A percentile compares a stretch with the other conserved stretches of the same genome.
These are phyloP conservation scores for Rhizopogon salebrosus DNA, from an alignment of 768 basidiomycete species.

Conservation along the genomic window DNA sequence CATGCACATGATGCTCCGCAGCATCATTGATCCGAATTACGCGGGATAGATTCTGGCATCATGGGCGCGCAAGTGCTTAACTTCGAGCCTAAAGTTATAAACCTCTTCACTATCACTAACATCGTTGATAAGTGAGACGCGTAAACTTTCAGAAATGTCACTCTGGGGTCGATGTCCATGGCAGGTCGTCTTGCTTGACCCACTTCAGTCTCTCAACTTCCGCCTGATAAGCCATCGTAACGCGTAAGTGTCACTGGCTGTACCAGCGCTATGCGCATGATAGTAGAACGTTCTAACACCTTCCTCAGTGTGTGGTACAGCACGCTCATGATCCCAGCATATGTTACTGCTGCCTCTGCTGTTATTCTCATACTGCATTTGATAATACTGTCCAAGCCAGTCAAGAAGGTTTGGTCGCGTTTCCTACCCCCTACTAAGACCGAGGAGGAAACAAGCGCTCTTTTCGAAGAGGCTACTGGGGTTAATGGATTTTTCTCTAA, in stretches of 20 bases:
- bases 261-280: no score
- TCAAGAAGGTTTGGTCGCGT: not conserved
- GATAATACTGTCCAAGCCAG: constrained; percentile 3
- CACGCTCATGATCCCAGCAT: constrained; percentile 12
- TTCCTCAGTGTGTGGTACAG: not conserved
- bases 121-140: no score
- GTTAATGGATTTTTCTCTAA: constrained; percentile 21
- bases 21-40: no score
- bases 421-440: not conserved
- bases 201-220: not conserved
- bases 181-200: constrained; percentile 4
- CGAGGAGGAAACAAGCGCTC: not conserved
- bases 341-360: constrained; percentile 8
- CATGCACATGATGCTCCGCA: no score
- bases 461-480: not conserved
- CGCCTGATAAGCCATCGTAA: not conserved
- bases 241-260: no score
- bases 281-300: not conserved
- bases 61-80: no score
- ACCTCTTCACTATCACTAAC: no score
- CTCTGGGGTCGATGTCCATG: constrained; percentile 1
- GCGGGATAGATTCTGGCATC: no score
- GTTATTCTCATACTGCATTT: constrained; percentile 1
- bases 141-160: constrained; percentile 1
- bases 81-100: no score